Base-by-base conservation (phyloP, 1,139 yeast species). In the Ogataea hybrid region DNA sequence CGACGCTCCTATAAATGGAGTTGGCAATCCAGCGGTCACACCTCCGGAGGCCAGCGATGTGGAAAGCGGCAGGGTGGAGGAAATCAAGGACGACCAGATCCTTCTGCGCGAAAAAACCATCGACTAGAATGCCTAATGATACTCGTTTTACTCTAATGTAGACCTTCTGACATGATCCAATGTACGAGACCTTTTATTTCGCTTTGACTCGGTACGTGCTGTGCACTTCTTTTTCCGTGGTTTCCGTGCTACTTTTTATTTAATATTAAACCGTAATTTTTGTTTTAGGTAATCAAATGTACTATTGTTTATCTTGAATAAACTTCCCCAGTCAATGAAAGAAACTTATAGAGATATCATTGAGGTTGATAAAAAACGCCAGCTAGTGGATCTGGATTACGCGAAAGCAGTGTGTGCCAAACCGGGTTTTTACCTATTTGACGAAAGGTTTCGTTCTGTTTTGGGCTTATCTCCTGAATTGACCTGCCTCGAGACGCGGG, bases 1-100 rank as follows among this genome's bases (percentile, higher is more conserved):
- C 4, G 48, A 44, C 17, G 23, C 21, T 21, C 48, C 48, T 14
- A 44, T 44, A 33, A 44, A 44, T 15, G 48, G 48, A 3, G 48
- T 44, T 18, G 48, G 48, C 5, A 28, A 41, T 22, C 25, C 32
- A 4, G 16, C 32, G 5, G 18, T 15, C 28, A 29, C 25, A 4
- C 10, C 22, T 5, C 18, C 23, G 3, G 37, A 35, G 1, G 20
- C 39, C 1, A 28, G 21, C 17, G 39, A 35, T 11, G n/a, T 21
- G 8, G 39, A 35, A n/a, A 20, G 28, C 5, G 39, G 17, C 6
- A 16, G 20, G 8, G 16, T 23, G 14, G 18, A 35, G 5, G 33
- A 22, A 9, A 6, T 35, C 25, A 28, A 20, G 14, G 14, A n/a
- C 12, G 32, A 35, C 10, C 11, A 14, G n/a, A 22, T 35, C 6